Evolutionary conservation across 108 stramenopile species (phyloP).

Genomic region (Pseudonitzschia delicatissima): DNA sequence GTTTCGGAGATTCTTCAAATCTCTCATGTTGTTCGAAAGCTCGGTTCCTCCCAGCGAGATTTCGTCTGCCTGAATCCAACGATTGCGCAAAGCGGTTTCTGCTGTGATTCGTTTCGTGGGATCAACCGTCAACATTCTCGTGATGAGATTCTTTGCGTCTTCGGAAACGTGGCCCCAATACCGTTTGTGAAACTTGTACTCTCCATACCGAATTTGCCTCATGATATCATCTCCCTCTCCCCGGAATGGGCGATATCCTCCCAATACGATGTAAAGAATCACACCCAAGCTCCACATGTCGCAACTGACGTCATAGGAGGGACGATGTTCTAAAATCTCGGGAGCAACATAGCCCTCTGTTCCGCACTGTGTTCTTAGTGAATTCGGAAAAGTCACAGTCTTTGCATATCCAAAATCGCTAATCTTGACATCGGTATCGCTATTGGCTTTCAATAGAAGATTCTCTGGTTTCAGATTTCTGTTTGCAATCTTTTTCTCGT

Average conservation of each 20-base stretch:
- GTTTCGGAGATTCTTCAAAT: conserved; percentile 37
- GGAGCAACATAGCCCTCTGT: conserved; percentile 90
- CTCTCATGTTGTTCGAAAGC: conserved; percentile 39
- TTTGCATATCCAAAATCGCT: conserved; percentile 97
- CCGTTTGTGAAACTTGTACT: conserved; percentile 79
- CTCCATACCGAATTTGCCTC: conserved; percentile 74
- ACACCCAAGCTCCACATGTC: conserved; percentile 98
- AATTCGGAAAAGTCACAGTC: conserved; percentile 58
- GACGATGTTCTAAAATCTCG: conserved; percentile 63
- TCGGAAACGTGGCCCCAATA: conserved; percentile 78
- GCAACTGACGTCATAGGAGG: conserved; percentile 64
- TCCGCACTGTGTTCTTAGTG: conserved; percentile 75
- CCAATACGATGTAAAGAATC: conserved; percentile 91
- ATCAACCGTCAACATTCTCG: conserved; percentile 78
- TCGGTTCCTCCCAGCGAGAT: conserved; percentile 18
- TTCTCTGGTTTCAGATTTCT: conserved; percentile 89
- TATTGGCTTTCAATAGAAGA: conserved; percentile 74
- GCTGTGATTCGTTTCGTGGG: conserved; percentile 74
- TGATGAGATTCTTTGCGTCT: conserved; percentile 83
- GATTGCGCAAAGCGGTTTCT: conserved; percentile 57
- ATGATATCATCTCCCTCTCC: conserved; percentile 63
- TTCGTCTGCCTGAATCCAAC: conserved; percentile 66
- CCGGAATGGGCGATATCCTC: conserved; percentile 91
- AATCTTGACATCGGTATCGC: conserved; percentile 92
- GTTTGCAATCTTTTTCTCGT: conserved; percentile 74